Evolutionary conservation across 192 early-diverging fungal species (phyloP).

Genomic region (Chytriomyces hyalinus): DNA sequence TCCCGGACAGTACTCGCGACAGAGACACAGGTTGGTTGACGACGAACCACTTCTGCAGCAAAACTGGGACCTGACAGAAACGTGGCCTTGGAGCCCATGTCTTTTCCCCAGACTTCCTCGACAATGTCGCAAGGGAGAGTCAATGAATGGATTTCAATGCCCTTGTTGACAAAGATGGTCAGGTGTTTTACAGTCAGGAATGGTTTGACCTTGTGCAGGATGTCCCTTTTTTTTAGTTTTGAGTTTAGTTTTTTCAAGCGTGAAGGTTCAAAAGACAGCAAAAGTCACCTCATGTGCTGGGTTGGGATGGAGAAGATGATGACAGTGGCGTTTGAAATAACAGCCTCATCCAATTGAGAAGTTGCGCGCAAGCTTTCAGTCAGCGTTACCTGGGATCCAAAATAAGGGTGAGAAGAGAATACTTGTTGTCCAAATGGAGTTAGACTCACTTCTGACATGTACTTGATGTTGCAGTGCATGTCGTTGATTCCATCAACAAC

Average conservation of each 20-base stretch:
- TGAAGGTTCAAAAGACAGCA: constrained; percentile 38
- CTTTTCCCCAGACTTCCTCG: constrained; percentile 44
- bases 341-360: constrained; percentile 26
- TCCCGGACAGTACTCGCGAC: constrained; percentile 37
- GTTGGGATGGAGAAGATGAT: constrained; percentile 58
- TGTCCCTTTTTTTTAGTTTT: constrained; percentile 12
- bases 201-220: constrained; percentile 45
- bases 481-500: constrained; percentile 52
- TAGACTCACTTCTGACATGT: constrained; percentile 43
- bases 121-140: constrained; percentile 54
- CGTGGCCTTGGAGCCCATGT: constrained; percentile 41
- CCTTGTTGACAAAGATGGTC: constrained; percentile 62
- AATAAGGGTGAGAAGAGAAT: background rate
- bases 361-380: constrained; percentile 45
- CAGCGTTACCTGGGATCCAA: constrained; percentile 21
- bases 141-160: constrained; percentile 51
- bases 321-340: constrained; percentile 43
- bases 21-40: constrained; percentile 55
- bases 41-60: constrained; percentile 52
- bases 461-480: constrained; percentile 48
- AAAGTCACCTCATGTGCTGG: constrained; percentile 53
- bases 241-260: constrained; percentile 12
- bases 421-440: background rate
- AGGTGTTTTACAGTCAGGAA: constrained; percentile 44
- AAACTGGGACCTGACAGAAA: constrained; percentile 62